phyloP scores from a whole-genome alignment of 345 rosid genomes.

The Syzygium aqueum region DNA sequence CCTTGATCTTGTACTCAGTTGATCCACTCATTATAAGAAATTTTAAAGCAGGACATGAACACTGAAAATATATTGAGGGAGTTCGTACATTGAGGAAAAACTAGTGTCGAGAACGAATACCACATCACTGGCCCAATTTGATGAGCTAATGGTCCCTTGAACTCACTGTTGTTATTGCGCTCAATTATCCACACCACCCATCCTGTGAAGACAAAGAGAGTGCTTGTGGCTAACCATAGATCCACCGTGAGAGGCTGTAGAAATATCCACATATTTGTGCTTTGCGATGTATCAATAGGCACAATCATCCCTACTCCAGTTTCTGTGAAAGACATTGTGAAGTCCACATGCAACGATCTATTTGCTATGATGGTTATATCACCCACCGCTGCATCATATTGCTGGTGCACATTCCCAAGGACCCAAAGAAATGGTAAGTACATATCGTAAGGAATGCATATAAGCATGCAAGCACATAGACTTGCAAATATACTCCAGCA shows the following conservation, averaged over 20 bases:
- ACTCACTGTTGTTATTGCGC: conserved; percentile 18
- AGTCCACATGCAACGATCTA: conserved; percentile 29
- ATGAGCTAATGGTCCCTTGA: conserved; percentile 26
- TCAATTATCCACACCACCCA: conserved; percentile 42
- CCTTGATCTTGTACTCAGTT: background rate
- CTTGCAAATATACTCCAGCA: background rate
- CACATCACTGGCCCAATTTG: conserved; percentile 27
- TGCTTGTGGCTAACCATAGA: conserved; percentile 36
- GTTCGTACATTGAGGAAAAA: conserved; percentile 34
- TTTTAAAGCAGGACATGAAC: background rate
- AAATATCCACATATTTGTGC: conserved; percentile 38
- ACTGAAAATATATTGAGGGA: background rate
- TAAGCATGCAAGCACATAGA: background rate
- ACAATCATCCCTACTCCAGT: conserved; percentile 42
- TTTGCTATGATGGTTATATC: conserved; percentile 27
- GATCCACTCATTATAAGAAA: background rate
- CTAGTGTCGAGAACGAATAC: conserved; percentile 43
- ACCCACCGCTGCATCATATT: conserved; percentile 22
- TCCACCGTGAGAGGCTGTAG: conserved; percentile 31
- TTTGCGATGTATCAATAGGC: background rate
- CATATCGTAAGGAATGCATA: background rate
- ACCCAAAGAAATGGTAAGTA: background rate
- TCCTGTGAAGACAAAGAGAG: conserved; percentile 28
- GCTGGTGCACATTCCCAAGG: background rate
- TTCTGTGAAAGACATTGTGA: conserved; percentile 36